phyloP scores from a whole-genome alignment of 768 basidiomycete species.

The Cyclocybe aegerita region DNA sequence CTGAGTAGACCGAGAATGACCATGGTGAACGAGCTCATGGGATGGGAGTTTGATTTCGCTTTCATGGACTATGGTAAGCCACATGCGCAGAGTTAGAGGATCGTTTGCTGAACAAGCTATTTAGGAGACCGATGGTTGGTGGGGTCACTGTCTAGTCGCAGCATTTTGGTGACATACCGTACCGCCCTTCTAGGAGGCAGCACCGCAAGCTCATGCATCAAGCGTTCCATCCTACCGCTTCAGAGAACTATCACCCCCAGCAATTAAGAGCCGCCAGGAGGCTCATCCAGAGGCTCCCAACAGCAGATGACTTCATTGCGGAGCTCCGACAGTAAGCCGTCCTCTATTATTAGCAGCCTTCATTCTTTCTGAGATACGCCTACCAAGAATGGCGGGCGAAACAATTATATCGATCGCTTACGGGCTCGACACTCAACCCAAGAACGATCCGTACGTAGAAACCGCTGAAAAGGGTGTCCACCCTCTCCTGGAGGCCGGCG shows the following conservation, averaged over 20 bases:
- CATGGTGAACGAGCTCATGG: slow-evolving; percentile 20
- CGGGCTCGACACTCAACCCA: slow-evolving; percentile 37
- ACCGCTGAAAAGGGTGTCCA: slow-evolving; percentile 36
- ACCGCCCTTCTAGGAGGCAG: slow-evolving; percentile 1
- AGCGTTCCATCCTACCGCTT: slow-evolving; percentile 10
- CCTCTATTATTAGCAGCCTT: neutral
- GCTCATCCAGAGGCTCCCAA: slow-evolving; percentile 28
- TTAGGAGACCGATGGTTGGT: no score
- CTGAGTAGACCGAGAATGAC: slow-evolving; percentile 9
- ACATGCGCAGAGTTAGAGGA: no score
- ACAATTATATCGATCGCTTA: slow-evolving; percentile 42
- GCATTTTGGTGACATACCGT: neutral
- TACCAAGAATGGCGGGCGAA: slow-evolving; percentile 28
- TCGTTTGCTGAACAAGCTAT: neutral
- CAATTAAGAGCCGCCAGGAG: slow-evolving; percentile 26
- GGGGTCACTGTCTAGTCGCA: no score
- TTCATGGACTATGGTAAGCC: slow-evolving; percentile 10
- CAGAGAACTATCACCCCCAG: slow-evolving; percentile 21
- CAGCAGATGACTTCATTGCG: slow-evolving; percentile 28
- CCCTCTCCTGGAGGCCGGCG: slow-evolving; percentile 27
- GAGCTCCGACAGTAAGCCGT: slow-evolving; percentile 33
- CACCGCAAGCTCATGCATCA: slow-evolving; percentile 14
- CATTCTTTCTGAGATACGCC: neutral
- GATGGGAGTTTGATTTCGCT: slow-evolving; percentile 15
- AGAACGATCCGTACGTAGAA: slow-evolving; percentile 41